Percentiles rank a stretch among this genome's conserved stretches.
phyloP scores from a whole-genome alignment of 2,329 filamentous ascomycete species.

The Corniculantispora saksenae region DNA sequence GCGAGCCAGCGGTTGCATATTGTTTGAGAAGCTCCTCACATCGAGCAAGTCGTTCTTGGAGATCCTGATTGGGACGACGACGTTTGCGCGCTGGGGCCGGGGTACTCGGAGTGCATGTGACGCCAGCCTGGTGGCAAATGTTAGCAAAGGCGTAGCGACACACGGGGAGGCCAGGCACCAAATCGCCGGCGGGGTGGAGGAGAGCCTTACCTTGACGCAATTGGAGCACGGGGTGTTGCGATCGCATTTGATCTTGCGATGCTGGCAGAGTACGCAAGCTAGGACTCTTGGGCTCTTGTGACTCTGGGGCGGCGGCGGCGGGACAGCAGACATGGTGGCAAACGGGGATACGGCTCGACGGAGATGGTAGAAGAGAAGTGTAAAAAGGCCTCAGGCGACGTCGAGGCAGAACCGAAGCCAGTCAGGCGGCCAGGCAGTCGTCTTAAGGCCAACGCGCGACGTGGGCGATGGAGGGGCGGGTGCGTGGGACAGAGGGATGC shows the following conservation, averaged over 20 bases:
- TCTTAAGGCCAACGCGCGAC: slow-evolving; percentile 6
- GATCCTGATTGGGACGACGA: slow-evolving; percentile 60
- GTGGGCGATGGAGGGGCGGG: slow-evolving; percentile 10
- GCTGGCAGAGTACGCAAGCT: slow-evolving; percentile 59
- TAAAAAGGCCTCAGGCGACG: background rate
- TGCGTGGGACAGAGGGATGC: slow-evolving; percentile 10
- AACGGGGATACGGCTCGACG: background rate
- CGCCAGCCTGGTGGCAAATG: slow-evolving; percentile 49
- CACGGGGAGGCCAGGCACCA: background rate
- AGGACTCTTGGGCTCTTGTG: slow-evolving; percentile 49
- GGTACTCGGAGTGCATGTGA: slow-evolving; percentile 60
- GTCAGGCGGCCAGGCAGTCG: background rate
- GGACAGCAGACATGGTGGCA: slow-evolving; percentile 8
- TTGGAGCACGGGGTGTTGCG: slow-evolving; percentile 60
- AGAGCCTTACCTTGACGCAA: slow-evolving; percentile 53
- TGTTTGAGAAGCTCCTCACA: slow-evolving; percentile 61
- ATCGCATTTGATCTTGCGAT: slow-evolving; percentile 65
- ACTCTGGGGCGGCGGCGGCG: slow-evolving; percentile 16
- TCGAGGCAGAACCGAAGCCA: background rate
- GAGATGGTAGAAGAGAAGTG: background rate
- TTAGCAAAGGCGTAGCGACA: slow-evolving; percentile 2
- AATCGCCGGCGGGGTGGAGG: background rate
- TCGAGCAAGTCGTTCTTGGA: slow-evolving; percentile 60
- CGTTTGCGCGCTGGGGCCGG: slow-evolving; percentile 62
- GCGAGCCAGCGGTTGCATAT: slow-evolving; percentile 48